A percentile compares a stretch with the other conserved stretches of the same genome.
phyloP scores from a whole-genome alignment of 164 flowering plant genomes.

The Warburgia ugandensis region DNA sequence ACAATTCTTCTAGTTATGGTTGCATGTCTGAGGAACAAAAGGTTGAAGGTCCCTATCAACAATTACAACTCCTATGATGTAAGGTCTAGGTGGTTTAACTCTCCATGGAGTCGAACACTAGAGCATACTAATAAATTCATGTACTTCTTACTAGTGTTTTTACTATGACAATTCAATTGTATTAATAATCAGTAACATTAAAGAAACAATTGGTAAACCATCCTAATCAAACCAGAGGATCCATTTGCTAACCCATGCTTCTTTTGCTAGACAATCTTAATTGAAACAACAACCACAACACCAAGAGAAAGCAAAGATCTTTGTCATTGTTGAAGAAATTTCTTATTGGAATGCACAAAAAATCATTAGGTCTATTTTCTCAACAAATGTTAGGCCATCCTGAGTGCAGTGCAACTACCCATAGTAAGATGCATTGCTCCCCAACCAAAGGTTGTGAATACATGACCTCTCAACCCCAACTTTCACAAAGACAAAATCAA shows the following conservation, averaged over 20 bases:
- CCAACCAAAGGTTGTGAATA: too few species aligned
- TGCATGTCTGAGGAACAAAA: constrained; percentile 45
- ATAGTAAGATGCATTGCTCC: too few species aligned
- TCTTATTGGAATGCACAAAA: too few species aligned
- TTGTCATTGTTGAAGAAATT: too few species aligned
- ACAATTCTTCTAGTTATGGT: constrained; percentile 56
- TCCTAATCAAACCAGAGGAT: neutral
- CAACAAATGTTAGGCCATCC: too few species aligned
- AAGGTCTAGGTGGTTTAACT: constrained; percentile 36
- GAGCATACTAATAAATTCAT: constrained; percentile 50
- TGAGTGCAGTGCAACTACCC: too few species aligned
- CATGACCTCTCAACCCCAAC: too few species aligned
- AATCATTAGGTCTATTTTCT: too few species aligned
- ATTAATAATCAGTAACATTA: neutral
- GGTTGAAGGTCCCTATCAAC: constrained; percentile 38
- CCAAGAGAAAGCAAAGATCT: too few species aligned
- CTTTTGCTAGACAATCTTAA: too few species aligned
- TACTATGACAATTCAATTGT: neutral
- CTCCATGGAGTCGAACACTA: constrained; percentile 51
- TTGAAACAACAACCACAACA: too few species aligned
- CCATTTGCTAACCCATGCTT: neutral
- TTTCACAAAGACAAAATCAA: too few species aligned
- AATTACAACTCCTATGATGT: constrained; percentile 39
- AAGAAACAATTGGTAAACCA: neutral
- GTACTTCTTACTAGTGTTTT: constrained; percentile 20